phyloP scores from a whole-genome alignment of 148 eudicot species.

The Rhododendron mucronatum region DNA sequence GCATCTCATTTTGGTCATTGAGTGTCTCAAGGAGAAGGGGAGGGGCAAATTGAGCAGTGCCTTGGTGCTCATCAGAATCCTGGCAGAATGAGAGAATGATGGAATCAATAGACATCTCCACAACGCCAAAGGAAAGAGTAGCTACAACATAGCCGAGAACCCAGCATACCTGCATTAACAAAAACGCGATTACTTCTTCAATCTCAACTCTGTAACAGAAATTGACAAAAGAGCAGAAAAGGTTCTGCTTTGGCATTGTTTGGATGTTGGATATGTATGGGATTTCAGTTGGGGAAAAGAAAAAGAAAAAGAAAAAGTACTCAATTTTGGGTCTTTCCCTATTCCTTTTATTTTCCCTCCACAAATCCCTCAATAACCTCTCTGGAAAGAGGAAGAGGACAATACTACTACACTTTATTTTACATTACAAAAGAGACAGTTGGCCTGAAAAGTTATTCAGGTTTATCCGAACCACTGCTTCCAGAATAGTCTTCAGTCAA shows the following conservation, averaged over 20 bases:
- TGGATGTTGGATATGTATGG: not conserved
- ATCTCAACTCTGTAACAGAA: not conserved
- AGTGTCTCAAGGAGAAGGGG: slow-evolving; percentile 88
- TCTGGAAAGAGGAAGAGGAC: too few relatives aligned
- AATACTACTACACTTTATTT: too few relatives aligned
- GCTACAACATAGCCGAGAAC: slow-evolving; percentile 80
- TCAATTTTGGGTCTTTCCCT: not conserved
- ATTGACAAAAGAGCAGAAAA: not conserved
- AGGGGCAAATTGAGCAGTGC: slow-evolving; percentile 91
- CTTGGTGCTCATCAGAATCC: slow-evolving; percentile 91
- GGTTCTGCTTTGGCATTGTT: not conserved
- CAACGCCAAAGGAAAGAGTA: slow-evolving; percentile 82
- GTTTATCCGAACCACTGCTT: too few relatives aligned
- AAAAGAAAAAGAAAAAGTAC: not conserved
- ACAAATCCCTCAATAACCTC: not conserved
- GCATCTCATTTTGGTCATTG: slow-evolving; percentile 73
- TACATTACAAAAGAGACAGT: too few relatives aligned
- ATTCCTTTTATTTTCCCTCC: not conserved
- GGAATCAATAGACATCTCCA: slow-evolving; percentile 93
- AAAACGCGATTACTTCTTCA: not conserved
- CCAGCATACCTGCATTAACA: slow-evolving; percentile 71
- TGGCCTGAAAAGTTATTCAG: too few relatives aligned
- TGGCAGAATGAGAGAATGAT: slow-evolving; percentile 93
- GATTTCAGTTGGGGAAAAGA: not conserved
- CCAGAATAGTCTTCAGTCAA: too few relatives aligned